Percentiles rank a stretch among this genome's conserved stretches.
Conservation (phyloP, 176 grass and related monocot genomes). For the Tuctoria greenei region DNA sequence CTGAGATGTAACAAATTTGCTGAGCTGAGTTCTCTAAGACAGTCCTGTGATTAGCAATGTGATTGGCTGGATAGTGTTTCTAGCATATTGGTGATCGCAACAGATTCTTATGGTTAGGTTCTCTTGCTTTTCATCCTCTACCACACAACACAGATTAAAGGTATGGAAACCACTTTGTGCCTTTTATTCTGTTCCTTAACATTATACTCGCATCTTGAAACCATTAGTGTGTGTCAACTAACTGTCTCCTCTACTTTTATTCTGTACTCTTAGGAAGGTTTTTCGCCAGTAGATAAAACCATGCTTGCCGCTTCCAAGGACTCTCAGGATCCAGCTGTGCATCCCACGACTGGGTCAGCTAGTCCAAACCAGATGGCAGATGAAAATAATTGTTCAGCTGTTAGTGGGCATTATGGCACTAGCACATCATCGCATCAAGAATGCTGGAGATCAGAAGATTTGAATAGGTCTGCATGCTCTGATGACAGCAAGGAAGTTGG, state of each 20-base stretch:
- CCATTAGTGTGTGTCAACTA: background rate
- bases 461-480: constrained; percentile 51
- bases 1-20: constrained; percentile 52
- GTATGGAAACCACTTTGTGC: constrained; percentile 33
- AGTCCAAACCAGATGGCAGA: constrained; percentile 31
- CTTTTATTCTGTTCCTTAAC: constrained; percentile 2
- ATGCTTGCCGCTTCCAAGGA: constrained; percentile 30
- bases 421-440: constrained; percentile 51
- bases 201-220: background rate
- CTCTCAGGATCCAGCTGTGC: constrained; percentile 43
- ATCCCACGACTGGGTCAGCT: constrained; percentile 26
- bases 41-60: constrained; percentile 37
- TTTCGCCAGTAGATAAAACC: constrained; percentile 35
- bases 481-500: constrained; percentile 38
- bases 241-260: background rate
- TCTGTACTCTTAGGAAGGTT: constrained; percentile 37
- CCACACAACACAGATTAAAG: constrained; percentile 46
- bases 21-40: constrained; percentile 31
- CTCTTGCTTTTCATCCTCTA: constrained; percentile 51
- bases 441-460: constrained; percentile 56
- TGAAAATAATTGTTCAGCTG: constrained; percentile 44
- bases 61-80: constrained; percentile 44
- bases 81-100: constrained; percentile 37
- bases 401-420: constrained; percentile 28
- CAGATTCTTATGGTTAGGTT: constrained; percentile 60